These are phyloP conservation scores for Coniferiporia sulphurascens DNA, from an alignment of 1,284 basidiomycete genomes.

Conservation along the genomic window DNA sequence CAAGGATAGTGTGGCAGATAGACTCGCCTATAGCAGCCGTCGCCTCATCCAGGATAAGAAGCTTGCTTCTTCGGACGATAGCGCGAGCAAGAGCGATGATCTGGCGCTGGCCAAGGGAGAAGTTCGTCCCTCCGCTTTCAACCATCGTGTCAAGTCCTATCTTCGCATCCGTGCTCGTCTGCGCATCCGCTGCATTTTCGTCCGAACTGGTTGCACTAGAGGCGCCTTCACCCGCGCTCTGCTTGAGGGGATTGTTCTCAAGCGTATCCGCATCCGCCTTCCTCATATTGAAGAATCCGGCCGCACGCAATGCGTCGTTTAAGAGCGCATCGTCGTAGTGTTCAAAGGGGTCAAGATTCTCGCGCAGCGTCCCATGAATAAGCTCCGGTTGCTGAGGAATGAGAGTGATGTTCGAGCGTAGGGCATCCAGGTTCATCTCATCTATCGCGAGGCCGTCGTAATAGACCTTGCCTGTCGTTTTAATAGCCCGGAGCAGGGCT, in stretches of 20 bases:
- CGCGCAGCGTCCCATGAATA: constrained; percentile 23
- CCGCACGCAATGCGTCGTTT: constrained; percentile 42
- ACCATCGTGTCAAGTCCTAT: constrained; percentile 16
- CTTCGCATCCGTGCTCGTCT: neutral
- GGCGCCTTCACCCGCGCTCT: constrained; percentile 39
- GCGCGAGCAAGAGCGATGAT: constrained; percentile 43
- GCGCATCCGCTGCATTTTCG: neutral
- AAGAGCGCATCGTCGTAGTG: constrained; percentile 44
- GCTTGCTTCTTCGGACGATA: constrained; percentile 27
- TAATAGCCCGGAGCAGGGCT: constrained; percentile 39
- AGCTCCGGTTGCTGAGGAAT: constrained; percentile 43
- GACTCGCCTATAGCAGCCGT: constrained; percentile 21
- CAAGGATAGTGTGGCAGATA: constrained; percentile 25
- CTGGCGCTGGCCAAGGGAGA: constrained; percentile 25
- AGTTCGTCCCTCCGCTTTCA: constrained; percentile 15
- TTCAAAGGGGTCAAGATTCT: constrained; percentile 36
- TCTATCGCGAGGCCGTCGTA: constrained; percentile 31
- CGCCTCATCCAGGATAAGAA: constrained; percentile 33
- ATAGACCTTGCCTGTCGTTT: constrained; percentile 36
- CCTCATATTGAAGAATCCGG: constrained; percentile 32
- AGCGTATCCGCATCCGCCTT: neutral
- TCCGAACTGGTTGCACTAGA: constrained; percentile 29
- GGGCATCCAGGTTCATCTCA: constrained; percentile 38
- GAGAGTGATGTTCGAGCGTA: constrained; percentile 42
- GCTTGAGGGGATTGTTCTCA: constrained; percentile 24